A percentile compares a stretch with the other conserved stretches of the same genome.
These are phyloP conservation scores for Paecilomyces fulvus DNA, from an alignment of 2,329 filamentous ascomycete genomes.

Conservation along the genomic window DNA sequence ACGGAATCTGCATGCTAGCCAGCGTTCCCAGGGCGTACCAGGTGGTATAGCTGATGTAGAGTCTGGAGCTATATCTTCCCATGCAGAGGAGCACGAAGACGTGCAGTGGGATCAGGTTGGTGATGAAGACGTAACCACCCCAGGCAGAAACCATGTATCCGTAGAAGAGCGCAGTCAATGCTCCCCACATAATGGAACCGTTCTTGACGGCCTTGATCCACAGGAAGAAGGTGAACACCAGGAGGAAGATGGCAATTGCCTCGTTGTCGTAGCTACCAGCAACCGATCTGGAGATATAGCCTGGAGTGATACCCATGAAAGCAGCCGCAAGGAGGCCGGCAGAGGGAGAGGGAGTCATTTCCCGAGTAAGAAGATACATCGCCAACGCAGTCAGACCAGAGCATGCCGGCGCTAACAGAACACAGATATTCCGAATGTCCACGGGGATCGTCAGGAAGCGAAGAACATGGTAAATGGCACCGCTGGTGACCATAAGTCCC, in stretches of 20 bases:
- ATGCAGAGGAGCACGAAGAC: constrained; percentile 91
- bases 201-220: constrained; percentile 99
- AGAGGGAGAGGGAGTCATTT: constrained; percentile 93
- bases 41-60: constrained; percentile 95
- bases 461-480: constrained; percentile 89
- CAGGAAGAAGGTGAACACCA: constrained; percentile 96
- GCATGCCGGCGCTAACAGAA: constrained; percentile 87
- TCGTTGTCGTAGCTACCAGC: constrained; percentile 99
- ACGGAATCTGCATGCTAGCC: constrained; percentile 98
- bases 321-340: constrained; percentile 87
- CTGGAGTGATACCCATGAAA: constrained; percentile 96
- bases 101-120: constrained; percentile 89
- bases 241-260: constrained; percentile 96
- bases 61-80: constrained; percentile 86
- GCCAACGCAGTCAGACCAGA: constrained; percentile 90
- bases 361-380: constrained; percentile 88
- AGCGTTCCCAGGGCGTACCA: constrained; percentile 96
- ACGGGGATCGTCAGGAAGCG: constrained; percentile 82
- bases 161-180: constrained; percentile 89
- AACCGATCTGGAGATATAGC: constrained; percentile 96
- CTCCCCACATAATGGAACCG: constrained; percentile 94
- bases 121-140: constrained; percentile 99
- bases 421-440: constrained; percentile 98
- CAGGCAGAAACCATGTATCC: constrained; percentile 99
- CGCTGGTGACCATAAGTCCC: constrained; percentile 97